A percentile compares a stretch with the other conserved stretches of the same genome.
Conservation (phyloP, 345 rosid species). For the Eucalyptus leucophloia region DNA sequence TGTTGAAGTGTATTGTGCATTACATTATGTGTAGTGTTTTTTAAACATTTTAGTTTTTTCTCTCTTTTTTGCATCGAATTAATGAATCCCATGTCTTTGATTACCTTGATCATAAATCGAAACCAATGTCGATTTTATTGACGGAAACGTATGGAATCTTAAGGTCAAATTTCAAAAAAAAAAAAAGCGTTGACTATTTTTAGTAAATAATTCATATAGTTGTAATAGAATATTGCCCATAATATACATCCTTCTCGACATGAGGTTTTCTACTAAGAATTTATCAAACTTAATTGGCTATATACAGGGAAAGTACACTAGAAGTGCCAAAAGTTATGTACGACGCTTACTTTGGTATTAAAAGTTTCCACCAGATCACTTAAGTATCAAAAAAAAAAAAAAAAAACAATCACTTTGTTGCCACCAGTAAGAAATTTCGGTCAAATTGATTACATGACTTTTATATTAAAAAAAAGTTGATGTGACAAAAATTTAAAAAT, state of each 20-base stretch:
- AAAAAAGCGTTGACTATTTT: not conserved
- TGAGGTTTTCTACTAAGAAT: not conserved
- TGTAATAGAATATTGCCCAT: not conserved
- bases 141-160: too few species aligned
- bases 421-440: rapidly evolving
- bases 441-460: too few species aligned
- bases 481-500: too few species aligned
- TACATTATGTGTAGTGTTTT: not conserved
- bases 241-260: not conserved
- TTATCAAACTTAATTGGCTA: not conserved
- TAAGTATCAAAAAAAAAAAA: rapidly evolving
- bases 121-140: too few species aligned
- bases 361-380: rapidly evolving
- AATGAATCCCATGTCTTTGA: not conserved
- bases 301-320: too few species aligned
- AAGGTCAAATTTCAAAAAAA: too few species aligned
- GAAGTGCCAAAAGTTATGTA: too few species aligned
- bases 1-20: not conserved
- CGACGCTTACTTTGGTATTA: rapidly evolving
- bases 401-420: too few species aligned
- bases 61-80: not conserved
- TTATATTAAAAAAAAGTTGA: too few species aligned
- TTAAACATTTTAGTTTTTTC: too few species aligned
- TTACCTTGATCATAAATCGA: too few species aligned
- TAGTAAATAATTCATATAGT: not conserved